Evolutionary conservation across 768 basidiomycete genomes (phyloP), one percentile per base, ranked within the genome.

Genomic region (Saitozyma sp.): DNA sequence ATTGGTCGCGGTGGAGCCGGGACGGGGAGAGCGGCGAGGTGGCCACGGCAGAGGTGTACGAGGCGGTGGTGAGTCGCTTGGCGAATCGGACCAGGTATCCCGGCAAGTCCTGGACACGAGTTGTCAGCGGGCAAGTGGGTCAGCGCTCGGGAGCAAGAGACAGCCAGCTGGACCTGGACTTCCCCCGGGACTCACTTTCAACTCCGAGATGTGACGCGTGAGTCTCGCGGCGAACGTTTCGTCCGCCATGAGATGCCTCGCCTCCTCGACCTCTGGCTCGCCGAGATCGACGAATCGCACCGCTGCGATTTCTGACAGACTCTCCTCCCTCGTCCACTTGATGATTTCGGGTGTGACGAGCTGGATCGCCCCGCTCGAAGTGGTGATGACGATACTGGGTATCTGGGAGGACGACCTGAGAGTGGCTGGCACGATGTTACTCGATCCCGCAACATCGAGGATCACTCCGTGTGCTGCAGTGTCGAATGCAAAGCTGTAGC

Each of bases 291-390:
- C 84, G 60, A 92, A 86, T 56, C 87, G 85, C 1, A 87, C 86
- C 0, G 84, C 83, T 20, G 67, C 83, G 54, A 90, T 83, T 2
- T 85, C 82, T 0, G 90, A 82, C 9, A 95, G 82, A 1, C 85
- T 84, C 74, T 97, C 93, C 73, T 95, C 92, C 53, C 92, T 83
- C 0, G 84, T 85, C 91, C 92, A 95, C 38, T 84, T 82, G 38
- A 86, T 80, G 42, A 82, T 72, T 38, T 85, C 82, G 20, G 84
- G 83, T 52, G 85, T 81, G 89, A 91, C 91, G 9, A 88, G 79
- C 67, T 92, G 89, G 37, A 93, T 70, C 5, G 89, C 82, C 9
- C 91, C 91, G 1, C 88, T 88, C n/a, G 85, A 84, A 0, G 89
- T 89, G 1, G 87, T 86, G 17, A 91, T 58, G 19, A 73, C 38